phyloP scores from a whole-genome alignment of 805 yeast genomes.

The Scheffersomyces coipomensis region DNA sequence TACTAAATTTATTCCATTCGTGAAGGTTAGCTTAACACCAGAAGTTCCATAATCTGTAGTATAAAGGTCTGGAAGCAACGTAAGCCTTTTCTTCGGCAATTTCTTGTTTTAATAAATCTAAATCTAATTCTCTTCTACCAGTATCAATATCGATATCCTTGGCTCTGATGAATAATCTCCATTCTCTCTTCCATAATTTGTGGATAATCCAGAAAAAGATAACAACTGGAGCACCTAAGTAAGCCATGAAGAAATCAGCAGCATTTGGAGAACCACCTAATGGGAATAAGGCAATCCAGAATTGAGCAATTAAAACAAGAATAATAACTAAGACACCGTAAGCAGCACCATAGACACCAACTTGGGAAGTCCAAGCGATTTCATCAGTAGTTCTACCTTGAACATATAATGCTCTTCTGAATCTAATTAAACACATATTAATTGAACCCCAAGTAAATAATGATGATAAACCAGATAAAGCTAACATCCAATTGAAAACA shows the following conservation, averaged over 20 bases:
- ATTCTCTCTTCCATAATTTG: slow-evolving; percentile 25
- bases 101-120: slow-evolving; percentile 34
- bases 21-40: slow-evolving; percentile 40
- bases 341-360: slow-evolving; percentile 53
- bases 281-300: slow-evolving; percentile 68
- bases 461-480: slow-evolving; percentile 61
- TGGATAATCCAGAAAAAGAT: slow-evolving; percentile 27
- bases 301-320: slow-evolving; percentile 55
- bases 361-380: slow-evolving; percentile 51
- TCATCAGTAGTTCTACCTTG: slow-evolving; percentile 54
- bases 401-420: slow-evolving; percentile 53
- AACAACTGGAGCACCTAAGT: slow-evolving; percentile 34
- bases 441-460: slow-evolving; percentile 65
- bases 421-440: slow-evolving; percentile 58
- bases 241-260: slow-evolving; percentile 26
- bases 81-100: slow-evolving; percentile 31
- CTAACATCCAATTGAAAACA: slow-evolving; percentile 64
- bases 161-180: slow-evolving; percentile 25
- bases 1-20: not conserved
- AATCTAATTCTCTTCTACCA: slow-evolving; percentile 33
- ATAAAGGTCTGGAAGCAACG: slow-evolving; percentile 22
- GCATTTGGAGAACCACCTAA: slow-evolving; percentile 41
- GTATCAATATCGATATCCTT: slow-evolving; percentile 33
- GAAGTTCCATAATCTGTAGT: slow-evolving; percentile 22
- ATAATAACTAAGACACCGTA: slow-evolving; percentile 49